These are phyloP conservation scores for Entamoeba invadens DNA, from an alignment of 208 protist genomes.

Conservation along the genomic window DNA sequence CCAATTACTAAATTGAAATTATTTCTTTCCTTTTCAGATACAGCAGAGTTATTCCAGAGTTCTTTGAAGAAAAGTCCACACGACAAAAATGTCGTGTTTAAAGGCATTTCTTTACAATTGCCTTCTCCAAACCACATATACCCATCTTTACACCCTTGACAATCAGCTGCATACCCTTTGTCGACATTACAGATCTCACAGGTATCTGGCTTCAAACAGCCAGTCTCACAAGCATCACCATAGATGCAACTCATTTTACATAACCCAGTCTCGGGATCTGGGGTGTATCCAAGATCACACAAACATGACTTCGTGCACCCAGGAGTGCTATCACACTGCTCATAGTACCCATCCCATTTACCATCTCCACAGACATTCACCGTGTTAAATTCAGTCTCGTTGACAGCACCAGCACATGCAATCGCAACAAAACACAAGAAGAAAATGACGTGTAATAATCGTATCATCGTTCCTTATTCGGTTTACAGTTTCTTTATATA, in stretches of 20 bases:
- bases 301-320: not conserved
- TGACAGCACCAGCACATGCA: too few relatives aligned
- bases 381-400: not conserved
- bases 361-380: not conserved
- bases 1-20: not conserved
- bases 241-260: not conserved
- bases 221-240: not conserved
- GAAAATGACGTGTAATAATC: too few relatives aligned
- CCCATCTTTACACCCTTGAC: not conserved
- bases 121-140: not conserved
- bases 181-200: not conserved
- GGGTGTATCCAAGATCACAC: not conserved
- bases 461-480: too few relatives aligned
- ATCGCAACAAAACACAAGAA: too few relatives aligned
- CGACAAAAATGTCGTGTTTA: not conserved
- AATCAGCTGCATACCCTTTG: not conserved
- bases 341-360: not conserved
- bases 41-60: not conserved
- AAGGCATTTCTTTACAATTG: not conserved
- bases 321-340: not conserved
- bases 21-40: too few relatives aligned
- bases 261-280: not conserved
- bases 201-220: not conserved
- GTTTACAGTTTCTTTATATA: too few relatives aligned
- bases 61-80: not conserved